These are phyloP conservation scores for Nicotiana obtusifolia DNA, from an alignment of 257 asterid species.

Conservation along the genomic window DNA sequence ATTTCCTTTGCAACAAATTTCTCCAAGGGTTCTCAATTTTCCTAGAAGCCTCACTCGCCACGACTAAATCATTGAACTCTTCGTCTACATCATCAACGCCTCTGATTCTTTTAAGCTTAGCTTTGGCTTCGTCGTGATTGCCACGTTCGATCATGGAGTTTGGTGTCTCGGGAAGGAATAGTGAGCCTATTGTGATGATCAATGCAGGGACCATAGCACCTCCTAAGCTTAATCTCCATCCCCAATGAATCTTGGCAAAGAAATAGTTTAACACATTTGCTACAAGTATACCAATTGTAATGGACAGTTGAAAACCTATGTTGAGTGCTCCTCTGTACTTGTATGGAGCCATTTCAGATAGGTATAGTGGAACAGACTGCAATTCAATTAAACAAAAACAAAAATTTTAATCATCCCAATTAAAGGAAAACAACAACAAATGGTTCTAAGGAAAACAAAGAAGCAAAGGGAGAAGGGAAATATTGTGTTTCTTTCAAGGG, in stretches of 20 bases:
- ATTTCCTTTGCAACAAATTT: conserved; percentile 50
- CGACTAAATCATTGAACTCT: conserved; percentile 62
- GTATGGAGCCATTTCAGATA: conserved; percentile 72
- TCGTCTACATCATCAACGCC: conserved; percentile 52
- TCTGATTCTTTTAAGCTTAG: conserved; percentile 42
- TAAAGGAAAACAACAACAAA: neutral
- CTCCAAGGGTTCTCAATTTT: conserved; percentile 67
- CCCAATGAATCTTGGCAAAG: conserved; percentile 52
- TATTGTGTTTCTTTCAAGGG: neutral
- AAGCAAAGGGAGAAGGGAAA: neutral
- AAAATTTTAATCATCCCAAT: neutral
- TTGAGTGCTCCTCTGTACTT: conserved; percentile 62
- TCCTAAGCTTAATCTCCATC: conserved; percentile 80
- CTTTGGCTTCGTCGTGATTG: conserved; percentile 38
- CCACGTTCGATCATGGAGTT: conserved; percentile 83
- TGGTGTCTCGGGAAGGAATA: conserved; percentile 81
- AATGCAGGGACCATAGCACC: conserved; percentile 86
- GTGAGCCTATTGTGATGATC: conserved; percentile 58
- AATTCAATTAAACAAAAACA: neutral
- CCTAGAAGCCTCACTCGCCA: conserved; percentile 61
- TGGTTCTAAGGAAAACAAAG: neutral
- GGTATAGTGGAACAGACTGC: conserved; percentile 48
- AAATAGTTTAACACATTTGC: conserved; percentile 56
- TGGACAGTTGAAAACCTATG: conserved; percentile 55
- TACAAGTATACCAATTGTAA: conserved; percentile 52